Conservation (phyloP, 2,329 filamentous ascomycete genomes). For the Claviceps digitariae region DNA sequence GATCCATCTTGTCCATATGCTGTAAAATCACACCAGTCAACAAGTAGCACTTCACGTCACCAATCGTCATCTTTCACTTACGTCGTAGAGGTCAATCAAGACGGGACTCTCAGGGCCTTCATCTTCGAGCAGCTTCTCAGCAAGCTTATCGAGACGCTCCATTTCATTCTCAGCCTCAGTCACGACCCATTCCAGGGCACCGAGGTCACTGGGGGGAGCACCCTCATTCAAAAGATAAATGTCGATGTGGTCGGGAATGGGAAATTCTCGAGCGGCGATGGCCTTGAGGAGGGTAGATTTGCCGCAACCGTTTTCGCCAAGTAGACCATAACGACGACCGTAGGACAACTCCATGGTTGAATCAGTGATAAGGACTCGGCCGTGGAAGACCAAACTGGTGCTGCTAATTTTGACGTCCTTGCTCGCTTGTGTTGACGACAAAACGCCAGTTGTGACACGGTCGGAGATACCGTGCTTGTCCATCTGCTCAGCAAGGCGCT, state of each 20-base stretch:
- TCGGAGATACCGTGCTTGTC: slow-evolving; percentile 94
- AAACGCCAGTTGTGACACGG: slow-evolving; percentile 93
- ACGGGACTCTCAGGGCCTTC: slow-evolving; percentile 85
- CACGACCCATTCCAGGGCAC: slow-evolving; percentile 95
- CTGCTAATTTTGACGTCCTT: slow-evolving; percentile 97
- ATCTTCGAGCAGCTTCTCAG: slow-evolving; percentile 81
- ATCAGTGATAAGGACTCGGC: slow-evolving; percentile 88
- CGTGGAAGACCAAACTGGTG: slow-evolving; percentile 90
- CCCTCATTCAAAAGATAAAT: slow-evolving; percentile 98
- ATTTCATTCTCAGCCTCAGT: slow-evolving; percentile 88
- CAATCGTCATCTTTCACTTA: slow-evolving; percentile 29
- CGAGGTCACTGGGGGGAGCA: slow-evolving; percentile 74
- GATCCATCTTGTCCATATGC: slow-evolving; percentile 99
- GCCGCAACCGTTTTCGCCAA: slow-evolving; percentile 98
- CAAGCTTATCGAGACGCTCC: slow-evolving; percentile 73
- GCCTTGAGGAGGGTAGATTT: slow-evolving; percentile 97
- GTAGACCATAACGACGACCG: slow-evolving; percentile 81
- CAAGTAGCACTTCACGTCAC: not conserved
- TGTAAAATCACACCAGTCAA: slow-evolving; percentile 24
- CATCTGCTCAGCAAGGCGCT: slow-evolving; percentile 82
- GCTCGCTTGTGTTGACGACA: slow-evolving; percentile 71
- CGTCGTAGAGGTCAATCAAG: slow-evolving; percentile 90
- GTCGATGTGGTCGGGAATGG: slow-evolving; percentile 90
- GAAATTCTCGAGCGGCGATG: slow-evolving; percentile 85
- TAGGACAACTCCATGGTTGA: slow-evolving; percentile 87